phyloP scores from a whole-genome alignment of 345 rosid species.

The Arabis alpina region DNA sequence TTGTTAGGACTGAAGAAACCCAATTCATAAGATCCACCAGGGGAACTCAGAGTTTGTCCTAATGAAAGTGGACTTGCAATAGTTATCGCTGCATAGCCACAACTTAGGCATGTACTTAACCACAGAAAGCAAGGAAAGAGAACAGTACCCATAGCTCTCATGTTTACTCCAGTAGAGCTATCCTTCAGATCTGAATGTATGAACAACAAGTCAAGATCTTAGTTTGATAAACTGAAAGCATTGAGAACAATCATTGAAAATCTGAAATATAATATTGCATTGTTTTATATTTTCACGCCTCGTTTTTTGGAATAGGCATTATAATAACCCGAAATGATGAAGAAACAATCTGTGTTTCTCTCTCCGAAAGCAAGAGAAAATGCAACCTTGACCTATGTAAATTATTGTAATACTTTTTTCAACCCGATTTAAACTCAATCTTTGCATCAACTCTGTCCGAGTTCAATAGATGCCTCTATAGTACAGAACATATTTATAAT shows the following conservation, averaged over 20 bases:
- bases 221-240: not conserved
- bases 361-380: not conserved
- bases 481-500: not conserved
- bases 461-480: not conserved
- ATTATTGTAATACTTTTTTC: not conserved
- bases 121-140: conserved; percentile 19
- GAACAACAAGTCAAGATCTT: not conserved
- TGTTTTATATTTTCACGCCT: not conserved
- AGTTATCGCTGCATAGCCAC: conserved; percentile 21
- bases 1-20: conserved; percentile 38
- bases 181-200: conserved; percentile 23
- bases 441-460: not conserved
- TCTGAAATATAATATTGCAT: not conserved
- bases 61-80: conserved; percentile 12
- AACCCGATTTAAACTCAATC: not conserved
- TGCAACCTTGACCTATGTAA: not conserved
- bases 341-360: not conserved
- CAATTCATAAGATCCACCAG: conserved; percentile 30
- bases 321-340: too few species aligned
- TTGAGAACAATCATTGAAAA: not conserved
- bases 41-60: conserved; percentile 29
- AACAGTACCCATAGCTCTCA: conserved; percentile 12
- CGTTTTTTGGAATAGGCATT: not conserved
- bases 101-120: not conserved
- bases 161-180: not conserved